Evolutionary conservation across 2,329 filamentous ascomycete genomes (phyloP).

Genomic region (Xylariales sp.): DNA sequence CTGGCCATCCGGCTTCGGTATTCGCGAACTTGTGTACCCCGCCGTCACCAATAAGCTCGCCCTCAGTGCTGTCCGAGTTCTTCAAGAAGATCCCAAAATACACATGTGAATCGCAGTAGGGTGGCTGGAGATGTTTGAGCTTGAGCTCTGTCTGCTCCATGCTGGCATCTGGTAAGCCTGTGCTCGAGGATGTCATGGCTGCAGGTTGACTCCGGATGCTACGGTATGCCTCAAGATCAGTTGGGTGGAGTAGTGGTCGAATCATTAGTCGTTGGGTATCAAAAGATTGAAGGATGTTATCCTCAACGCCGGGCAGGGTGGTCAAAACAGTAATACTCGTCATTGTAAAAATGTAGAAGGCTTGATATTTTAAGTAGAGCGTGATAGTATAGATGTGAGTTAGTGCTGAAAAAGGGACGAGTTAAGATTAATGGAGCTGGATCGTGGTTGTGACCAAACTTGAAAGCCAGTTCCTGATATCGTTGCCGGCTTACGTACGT

Average conservation of each 20-base stretch:
- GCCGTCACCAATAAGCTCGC: slow-evolving; percentile 41
- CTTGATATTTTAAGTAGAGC: no score
- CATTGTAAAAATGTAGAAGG: not conserved
- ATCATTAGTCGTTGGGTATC: not conserved
- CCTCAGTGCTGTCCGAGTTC: slow-evolving; percentile 26
- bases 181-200: slow-evolving; percentile 1
- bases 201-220: not conserved
- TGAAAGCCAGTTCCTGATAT: no score
- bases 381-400: no score
- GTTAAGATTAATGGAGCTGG: no score
- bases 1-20: slow-evolving; percentile 8
- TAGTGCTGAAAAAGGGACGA: no score
- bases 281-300: not conserved
- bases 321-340: not conserved
- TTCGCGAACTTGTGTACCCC: slow-evolving; percentile 10
- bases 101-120: slow-evolving; percentile 1
- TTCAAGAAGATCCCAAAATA: slow-evolving; percentile 2
- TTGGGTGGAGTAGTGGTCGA: not conserved
- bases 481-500: no score
- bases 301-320: slow-evolving; percentile 1
- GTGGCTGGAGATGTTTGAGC: slow-evolving; percentile 1
- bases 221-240: not conserved
- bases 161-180: not conserved
- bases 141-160: slow-evolving; percentile 1
- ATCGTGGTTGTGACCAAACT: no score